Evolutionary conservation across 495 filamentous ascomycete genomes (phyloP).

Genomic region (Filosporella fistucella): DNA sequence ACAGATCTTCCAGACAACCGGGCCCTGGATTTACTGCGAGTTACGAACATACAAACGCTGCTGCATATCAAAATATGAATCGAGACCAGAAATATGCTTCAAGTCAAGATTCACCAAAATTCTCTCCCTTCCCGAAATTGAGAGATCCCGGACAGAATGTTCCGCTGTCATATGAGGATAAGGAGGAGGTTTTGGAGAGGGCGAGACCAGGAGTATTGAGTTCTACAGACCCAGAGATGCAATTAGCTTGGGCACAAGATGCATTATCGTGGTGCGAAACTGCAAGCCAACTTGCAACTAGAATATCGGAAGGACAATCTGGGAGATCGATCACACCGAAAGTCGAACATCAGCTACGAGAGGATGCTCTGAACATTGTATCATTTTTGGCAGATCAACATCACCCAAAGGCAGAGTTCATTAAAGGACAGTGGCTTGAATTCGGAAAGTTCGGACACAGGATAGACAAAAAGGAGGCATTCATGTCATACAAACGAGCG

Average conservation of each 20-base stretch:
- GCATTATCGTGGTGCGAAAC: constrained; percentile 85
- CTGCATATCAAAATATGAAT: constrained; percentile 37
- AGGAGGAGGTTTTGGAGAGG: constrained; percentile 79
- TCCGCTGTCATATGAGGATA: constrained; percentile 90
- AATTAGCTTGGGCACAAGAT: constrained; percentile 94
- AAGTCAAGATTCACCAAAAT: constrained; percentile 63
- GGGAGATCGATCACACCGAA: constrained; percentile 73
- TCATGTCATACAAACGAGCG: constrained; percentile 76
- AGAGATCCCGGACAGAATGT: constrained; percentile 80
- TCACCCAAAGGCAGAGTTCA: constrained; percentile 92
- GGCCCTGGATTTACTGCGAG: constrained; percentile 29
- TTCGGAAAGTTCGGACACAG: constrained; percentile 92
- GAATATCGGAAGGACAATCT: constrained; percentile 33
- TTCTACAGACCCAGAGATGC: constrained; percentile 94
- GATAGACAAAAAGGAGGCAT: constrained; percentile 91
- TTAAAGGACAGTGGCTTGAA: constrained; percentile 95
- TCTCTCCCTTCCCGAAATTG: constrained; percentile 88
- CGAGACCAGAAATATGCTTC: constrained; percentile 20
- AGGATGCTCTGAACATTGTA: constrained; percentile 89
- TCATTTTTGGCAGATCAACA: constrained; percentile 83
- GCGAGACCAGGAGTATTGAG: constrained; percentile 80
- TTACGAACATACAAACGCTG: constrained; percentile 32
- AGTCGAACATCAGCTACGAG: constrained; percentile 78
- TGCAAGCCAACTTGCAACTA: constrained; percentile 49
- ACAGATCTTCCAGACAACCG: constrained; percentile 19